Evolutionary conservation across 2,329 filamentous ascomycete genomes (phyloP).

Genomic region (Volutella citrinella): DNA sequence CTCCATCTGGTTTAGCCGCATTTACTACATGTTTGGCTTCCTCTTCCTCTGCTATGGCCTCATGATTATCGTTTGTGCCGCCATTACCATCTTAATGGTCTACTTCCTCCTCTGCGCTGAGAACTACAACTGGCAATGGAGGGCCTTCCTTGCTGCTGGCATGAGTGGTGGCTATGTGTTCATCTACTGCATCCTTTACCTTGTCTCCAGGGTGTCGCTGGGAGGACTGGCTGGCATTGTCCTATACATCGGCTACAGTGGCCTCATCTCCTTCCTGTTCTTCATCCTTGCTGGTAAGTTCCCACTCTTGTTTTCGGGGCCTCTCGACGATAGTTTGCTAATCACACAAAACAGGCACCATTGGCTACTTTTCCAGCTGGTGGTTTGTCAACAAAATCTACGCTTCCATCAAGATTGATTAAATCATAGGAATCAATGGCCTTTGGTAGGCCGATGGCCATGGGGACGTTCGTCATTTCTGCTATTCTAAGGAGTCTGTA

Average conservation of each 20-base stretch:
- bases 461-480: too few relatives aligned
- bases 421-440: too few relatives aligned
- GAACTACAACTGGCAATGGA: slow-evolving; percentile 99
- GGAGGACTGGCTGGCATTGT: slow-evolving; percentile 82
- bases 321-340: too few relatives aligned
- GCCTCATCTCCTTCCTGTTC: slow-evolving; percentile 83
- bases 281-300: slow-evolving; percentile 88
- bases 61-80: slow-evolving; percentile 93
- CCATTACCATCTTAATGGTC: slow-evolving; percentile 88
- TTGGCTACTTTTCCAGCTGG: slow-evolving; percentile 95
- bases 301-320: too few relatives aligned
- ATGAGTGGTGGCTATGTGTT: slow-evolving; percentile 92
- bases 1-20: slow-evolving; percentile 96
- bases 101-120: slow-evolving; percentile 96
- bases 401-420: slow-evolving; percentile 97
- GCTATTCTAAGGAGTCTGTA: slow-evolving; percentile 23
- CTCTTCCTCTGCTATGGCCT: slow-evolving; percentile 95
- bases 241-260: slow-evolving; percentile 90
- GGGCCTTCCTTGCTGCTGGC: slow-evolving; percentile 86
- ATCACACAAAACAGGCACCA: too few relatives aligned
- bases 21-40: slow-evolving; percentile 99
- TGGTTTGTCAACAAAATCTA: slow-evolving; percentile 94
- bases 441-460: too few relatives aligned
- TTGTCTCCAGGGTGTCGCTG: slow-evolving; percentile 82
- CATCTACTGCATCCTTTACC: slow-evolving; percentile 85